A percentile compares a stretch with the other conserved stretches of the same genome.
Conservation (phyloP, 1,139 yeast genomes). For the Geotrichum bryndzae region DNA sequence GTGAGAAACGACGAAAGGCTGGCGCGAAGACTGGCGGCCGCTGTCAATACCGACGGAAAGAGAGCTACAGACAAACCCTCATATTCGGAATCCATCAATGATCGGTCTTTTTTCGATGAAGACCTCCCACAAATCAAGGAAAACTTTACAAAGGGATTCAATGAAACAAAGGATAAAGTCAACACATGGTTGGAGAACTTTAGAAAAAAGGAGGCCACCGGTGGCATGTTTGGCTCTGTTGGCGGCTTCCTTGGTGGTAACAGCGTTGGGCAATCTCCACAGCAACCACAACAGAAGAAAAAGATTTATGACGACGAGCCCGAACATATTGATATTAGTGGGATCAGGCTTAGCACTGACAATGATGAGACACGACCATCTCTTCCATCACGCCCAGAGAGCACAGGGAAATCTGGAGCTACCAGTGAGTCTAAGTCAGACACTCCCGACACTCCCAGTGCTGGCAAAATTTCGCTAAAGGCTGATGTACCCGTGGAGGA, state of each 20-base stretch:
- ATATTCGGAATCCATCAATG: not conserved
- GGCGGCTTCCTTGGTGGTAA: constrained; percentile 25
- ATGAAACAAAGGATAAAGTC: constrained; percentile 74
- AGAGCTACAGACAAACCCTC: not conserved
- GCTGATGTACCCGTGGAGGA: constrained; percentile 44
- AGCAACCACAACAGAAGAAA: constrained; percentile 8
- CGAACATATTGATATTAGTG: constrained; percentile 23
- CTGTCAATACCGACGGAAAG: constrained; percentile 6
- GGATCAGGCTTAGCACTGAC: constrained; percentile 3
- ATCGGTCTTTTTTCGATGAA: constrained; percentile 47
- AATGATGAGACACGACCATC: not conserved
- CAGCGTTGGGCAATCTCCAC: constrained; percentile 23
- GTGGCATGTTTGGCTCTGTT: constrained; percentile 30
- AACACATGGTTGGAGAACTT: constrained; percentile 77
- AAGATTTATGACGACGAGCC: constrained; percentile 16
- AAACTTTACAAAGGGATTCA: constrained; percentile 67
- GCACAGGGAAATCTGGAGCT: constrained; percentile 20
- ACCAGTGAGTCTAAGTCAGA: constrained; percentile 25
- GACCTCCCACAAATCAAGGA: constrained; percentile 64
- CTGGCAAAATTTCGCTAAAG: constrained; percentile 53
- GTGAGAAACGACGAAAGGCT: constrained; percentile 71
- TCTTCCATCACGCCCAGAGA: not conserved
- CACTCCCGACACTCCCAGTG: not conserved
- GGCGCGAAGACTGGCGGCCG: constrained; percentile 54
- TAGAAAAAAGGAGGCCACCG: constrained; percentile 42